A percentile compares a stretch with the other conserved stretches of the same genome.
Evolutionary conservation across 1,284 basidiomycete species (phyloP).

Genomic region (Cerioporus squamosus): DNA sequence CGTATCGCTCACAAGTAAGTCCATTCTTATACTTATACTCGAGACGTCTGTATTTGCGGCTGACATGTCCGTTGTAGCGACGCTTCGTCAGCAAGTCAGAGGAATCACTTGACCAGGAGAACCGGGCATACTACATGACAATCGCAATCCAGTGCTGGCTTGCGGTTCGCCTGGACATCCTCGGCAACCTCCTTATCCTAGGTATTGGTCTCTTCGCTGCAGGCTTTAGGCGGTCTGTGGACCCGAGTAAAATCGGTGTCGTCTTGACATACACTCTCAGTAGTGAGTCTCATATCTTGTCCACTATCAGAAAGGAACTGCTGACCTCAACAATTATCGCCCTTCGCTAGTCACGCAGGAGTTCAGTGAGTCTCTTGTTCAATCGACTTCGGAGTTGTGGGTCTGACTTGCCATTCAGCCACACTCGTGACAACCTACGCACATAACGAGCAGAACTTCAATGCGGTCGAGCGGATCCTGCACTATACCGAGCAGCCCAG

Average conservation of each 20-base stretch:
- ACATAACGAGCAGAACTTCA: slow-evolving; percentile 71
- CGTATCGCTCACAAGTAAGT: slow-evolving; percentile 52
- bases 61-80: slow-evolving; percentile 16
- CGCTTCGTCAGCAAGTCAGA: slow-evolving; percentile 53
- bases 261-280: slow-evolving; percentile 66
- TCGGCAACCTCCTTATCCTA: slow-evolving; percentile 78
- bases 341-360: slow-evolving; percentile 51
- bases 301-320: neutral
- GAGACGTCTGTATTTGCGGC: neutral
- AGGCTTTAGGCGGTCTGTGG: slow-evolving; percentile 53
- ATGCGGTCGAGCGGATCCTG: slow-evolving; percentile 70
- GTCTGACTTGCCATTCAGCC: slow-evolving; percentile 37
- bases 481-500: slow-evolving; percentile 58
- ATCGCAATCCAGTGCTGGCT: slow-evolving; percentile 69
- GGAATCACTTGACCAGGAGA: slow-evolving; percentile 61
- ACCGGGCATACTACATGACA: slow-evolving; percentile 81
- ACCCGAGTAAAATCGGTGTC: slow-evolving; percentile 60
- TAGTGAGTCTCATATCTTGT: slow-evolving; percentile 45
- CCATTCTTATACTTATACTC: neutral
- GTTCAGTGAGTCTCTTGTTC: slow-evolving; percentile 47
- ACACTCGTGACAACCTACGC: slow-evolving; percentile 62
- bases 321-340: neutral
- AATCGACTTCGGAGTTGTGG: neutral
- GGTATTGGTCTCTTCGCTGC: slow-evolving; percentile 73
- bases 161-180: slow-evolving; percentile 60